Conservation (phyloP, 2,329 filamentous ascomycete genomes). For the Exophiala sideris region DNA sequence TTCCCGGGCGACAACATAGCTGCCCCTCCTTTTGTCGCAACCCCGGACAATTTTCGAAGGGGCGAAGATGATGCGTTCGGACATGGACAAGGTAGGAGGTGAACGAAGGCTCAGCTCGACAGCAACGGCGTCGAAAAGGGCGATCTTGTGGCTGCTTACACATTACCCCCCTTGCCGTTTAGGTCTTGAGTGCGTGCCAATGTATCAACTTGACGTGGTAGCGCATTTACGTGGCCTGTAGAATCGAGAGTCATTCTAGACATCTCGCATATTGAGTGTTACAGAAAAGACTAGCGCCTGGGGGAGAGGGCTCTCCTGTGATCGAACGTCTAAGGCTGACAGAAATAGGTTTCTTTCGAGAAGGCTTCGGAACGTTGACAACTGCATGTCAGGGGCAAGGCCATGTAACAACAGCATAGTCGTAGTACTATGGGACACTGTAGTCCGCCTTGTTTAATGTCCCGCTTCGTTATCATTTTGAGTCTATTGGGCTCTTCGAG, state of each 20-base stretch:
- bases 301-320: not conserved
- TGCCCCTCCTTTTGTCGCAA: not conserved
- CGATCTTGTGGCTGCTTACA: conserved; percentile 1
- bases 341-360: conserved; percentile 18
- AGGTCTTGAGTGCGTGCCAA: not conserved
- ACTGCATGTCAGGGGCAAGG: no score
- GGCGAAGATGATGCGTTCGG: not conserved
- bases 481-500: not conserved
- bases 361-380: no score
- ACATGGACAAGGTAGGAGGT: no score
- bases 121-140: not conserved
- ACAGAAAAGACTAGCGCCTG: conserved; percentile 1
- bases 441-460: no score
- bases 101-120: not conserved
- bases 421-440: not conserved
- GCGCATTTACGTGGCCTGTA: conserved; percentile 3
- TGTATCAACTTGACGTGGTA: conserved; percentile 16
- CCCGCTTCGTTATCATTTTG: not conserved
- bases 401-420: not conserved
- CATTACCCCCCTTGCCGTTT: not conserved
- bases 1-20: not conserved
- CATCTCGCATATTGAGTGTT: conserved; percentile 3
- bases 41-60: not conserved
- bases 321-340: conserved; percentile 10
- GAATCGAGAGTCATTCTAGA: not conserved